Conservation (phyloP, 768 basidiomycete species). For the Lepiota brunneoincarnata region DNA sequence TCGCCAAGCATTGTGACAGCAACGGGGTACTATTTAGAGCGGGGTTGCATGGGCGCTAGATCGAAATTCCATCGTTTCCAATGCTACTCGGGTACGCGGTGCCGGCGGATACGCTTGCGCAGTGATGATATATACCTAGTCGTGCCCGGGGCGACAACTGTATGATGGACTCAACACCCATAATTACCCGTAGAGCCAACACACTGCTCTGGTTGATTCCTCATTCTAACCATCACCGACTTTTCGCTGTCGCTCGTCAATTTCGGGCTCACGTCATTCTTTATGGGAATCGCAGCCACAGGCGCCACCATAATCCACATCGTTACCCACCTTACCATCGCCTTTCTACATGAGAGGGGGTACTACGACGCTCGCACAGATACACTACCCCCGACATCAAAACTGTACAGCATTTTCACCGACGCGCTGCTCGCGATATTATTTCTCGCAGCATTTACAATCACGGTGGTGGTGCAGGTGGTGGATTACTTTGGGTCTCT, state of each 20-base stretch:
- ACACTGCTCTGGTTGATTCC: neutral
- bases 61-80: too few species aligned
- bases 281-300: neutral
- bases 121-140: neutral
- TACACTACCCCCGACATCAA: neutral
- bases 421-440: neutral
- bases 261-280: slow-evolving; percentile 2
- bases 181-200: neutral
- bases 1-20: too few species aligned
- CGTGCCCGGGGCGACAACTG: neutral
- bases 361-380: neutral
- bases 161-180: neutral
- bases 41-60: too few species aligned
- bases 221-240: neutral
- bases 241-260: neutral
- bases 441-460: neutral
- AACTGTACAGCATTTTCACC: neutral
- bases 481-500: neutral
- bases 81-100: too few species aligned
- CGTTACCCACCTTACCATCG: neutral
- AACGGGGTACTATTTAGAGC: too few species aligned
- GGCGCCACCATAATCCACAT: neutral
- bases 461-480: neutral
- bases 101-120: too few species aligned
- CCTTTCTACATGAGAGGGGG: neutral